Evolutionary conservation across 1,284 basidiomycete genomes (phyloP).

Genomic region (Cryptococcus hybrid): DNA sequence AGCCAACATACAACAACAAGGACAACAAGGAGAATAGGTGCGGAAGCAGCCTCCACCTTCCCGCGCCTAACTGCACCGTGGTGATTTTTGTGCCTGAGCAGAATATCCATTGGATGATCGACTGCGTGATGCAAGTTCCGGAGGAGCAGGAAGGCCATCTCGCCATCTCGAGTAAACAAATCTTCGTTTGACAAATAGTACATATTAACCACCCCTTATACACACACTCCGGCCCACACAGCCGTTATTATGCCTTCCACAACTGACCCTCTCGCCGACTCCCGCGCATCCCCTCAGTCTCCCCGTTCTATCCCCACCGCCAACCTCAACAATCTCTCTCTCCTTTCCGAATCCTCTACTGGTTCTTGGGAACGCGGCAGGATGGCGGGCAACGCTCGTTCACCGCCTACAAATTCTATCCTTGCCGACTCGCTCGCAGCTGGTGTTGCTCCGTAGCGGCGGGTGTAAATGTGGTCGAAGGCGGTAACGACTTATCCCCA

Average conservation of each 20-base stretch:
- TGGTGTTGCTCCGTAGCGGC: background rate
- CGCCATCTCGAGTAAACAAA: no score
- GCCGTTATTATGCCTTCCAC: background rate
- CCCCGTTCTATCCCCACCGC: slow-evolving; percentile 22
- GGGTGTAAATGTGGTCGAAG: background rate
- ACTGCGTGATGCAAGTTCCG: no score
- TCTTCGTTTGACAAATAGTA: no score
- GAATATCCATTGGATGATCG: no score
- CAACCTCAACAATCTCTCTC: slow-evolving; percentile 34
- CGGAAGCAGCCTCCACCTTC: no score
- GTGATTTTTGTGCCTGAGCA: slow-evolving; percentile 3
- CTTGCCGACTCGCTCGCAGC: slow-evolving; percentile 13
- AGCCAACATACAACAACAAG: no score
- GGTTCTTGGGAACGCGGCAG: slow-evolving; percentile 48
- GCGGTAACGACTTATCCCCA: no score
- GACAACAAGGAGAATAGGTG: no score
- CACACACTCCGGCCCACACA: no score
- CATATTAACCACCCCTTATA: no score
- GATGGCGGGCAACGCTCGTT: slow-evolving; percentile 34
- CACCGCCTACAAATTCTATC: slow-evolving; percentile 27
- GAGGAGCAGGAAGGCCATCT: background rate
- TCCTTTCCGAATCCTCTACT: slow-evolving; percentile 45
- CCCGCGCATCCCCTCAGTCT: background rate
- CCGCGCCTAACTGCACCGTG: no score
- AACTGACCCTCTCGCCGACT: background rate